phyloP scores from a whole-genome alignment of 139 green algal genomes.

The Picochlorum sp. region DNA sequence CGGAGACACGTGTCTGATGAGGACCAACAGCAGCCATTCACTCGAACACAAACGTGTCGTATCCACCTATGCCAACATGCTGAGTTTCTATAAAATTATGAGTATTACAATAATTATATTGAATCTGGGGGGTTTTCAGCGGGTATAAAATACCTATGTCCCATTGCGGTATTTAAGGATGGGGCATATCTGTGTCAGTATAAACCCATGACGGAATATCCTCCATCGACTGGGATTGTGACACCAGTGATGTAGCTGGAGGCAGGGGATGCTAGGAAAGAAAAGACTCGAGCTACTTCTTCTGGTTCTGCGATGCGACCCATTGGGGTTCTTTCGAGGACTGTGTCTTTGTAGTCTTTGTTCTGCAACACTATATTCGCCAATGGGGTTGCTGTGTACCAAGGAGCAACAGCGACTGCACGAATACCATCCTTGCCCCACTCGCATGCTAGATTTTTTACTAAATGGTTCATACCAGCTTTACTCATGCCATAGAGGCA shows the following conservation, averaged over 20 bases:
- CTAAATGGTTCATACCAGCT: conserved; percentile 86
- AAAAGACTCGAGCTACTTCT: conserved; percentile 62
- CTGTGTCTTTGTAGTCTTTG: conserved; percentile 28
- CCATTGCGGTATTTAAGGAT: no score
- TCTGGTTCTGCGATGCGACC: conserved; percentile 56
- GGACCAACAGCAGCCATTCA: no score
- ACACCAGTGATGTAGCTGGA: conserved; percentile 73
- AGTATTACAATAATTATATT: no score
- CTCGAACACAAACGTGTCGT: no score
- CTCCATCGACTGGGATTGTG: conserved; percentile 71
- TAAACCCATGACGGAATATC: conserved; percentile 38
- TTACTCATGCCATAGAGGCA: conserved; percentile 81
- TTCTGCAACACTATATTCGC: conserved; percentile 48
- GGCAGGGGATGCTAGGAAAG: conserved; percentile 56
- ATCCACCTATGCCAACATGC: no score
- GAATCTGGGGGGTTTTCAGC: no score
- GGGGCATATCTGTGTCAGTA: no score
- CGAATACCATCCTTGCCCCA: conserved; percentile 79
- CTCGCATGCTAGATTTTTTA: conserved; percentile 72
- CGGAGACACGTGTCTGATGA: no score
- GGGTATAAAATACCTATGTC: no score
- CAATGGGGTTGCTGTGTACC: conserved; percentile 78
- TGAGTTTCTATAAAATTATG: no score
- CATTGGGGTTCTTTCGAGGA: conserved; percentile 70
- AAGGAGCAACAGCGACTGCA: conserved; percentile 78